Base-by-base conservation (phyloP, 78 protist genomes). In the Planoprotostelium fungivorum region DNA sequence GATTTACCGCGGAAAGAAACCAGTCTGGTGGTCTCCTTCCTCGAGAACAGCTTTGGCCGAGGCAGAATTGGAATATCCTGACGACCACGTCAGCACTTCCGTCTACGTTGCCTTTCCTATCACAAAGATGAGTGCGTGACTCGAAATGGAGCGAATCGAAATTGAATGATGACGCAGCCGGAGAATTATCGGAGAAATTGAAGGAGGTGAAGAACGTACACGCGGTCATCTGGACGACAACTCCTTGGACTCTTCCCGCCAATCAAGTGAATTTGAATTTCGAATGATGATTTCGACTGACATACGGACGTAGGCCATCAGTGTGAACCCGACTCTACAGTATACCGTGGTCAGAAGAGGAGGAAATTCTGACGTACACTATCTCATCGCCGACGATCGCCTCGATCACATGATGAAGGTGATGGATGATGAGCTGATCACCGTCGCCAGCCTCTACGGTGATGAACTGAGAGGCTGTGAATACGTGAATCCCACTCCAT, bases 201-300 rank as follows among this genome's bases (percentile, higher is more conserved):
- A 16, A 16, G 73, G 73, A 51, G 16, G 73, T 16, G 16, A n/a
- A 91, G 1, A 93, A 90, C 84, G 28, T 86, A 28, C 34, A 86
- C 86, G 97, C 95, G 23, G 84, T 96, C 35, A 86, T 94, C 85
- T 98, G 99, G 99, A 98, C 99, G 16, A 98, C 99, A 1, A 98
- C 99, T 29, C 99, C 99, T 10, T 98, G 99, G 99, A 98, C 99
- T 1, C 63, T 98, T 25, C 98, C 98, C 0, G 97, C 98, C 31
- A 98, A 98, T 90, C 93, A n/a, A 35, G 96, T 89, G 29, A 0
- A 0, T 36, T 37, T 9, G 37, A 86, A 29, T n/a, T n/a, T n/a
- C 73, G 73, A 25, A 51, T 51, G 31, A 25, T 51, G 73, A 51
- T 51, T 5, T 51, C 73, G 73, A 51, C 73, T 5, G 31, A 51